These are phyloP conservation scores for Cucurbita moschata DNA, from an alignment of 306 rosid species.

Conservation along the genomic window DNA sequence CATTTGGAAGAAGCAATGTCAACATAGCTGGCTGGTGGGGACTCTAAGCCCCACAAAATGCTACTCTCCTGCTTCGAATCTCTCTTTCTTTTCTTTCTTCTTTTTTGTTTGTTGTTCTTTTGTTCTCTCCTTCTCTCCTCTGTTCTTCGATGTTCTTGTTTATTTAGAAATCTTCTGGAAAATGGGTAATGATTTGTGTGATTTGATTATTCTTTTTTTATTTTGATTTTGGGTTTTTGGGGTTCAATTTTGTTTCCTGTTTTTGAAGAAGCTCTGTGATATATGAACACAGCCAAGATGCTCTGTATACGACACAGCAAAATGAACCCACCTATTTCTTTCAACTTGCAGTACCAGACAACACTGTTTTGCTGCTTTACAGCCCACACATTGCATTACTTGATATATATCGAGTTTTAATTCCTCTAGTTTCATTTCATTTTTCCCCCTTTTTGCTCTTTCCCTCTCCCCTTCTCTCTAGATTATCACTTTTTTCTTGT, in stretches of 20 bases:
- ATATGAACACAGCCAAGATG: slow-evolving; percentile 34
- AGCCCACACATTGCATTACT: slow-evolving; percentile 52
- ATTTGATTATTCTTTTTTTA: background rate
- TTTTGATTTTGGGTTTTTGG: background rate
- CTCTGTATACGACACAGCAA: slow-evolving; percentile 36
- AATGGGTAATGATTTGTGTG: background rate
- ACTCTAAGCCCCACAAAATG: slow-evolving; percentile 46
- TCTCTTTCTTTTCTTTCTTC: background rate
- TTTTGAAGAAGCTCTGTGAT: background rate
- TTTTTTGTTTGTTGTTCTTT: too few species aligned
- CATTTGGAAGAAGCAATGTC: slow-evolving; percentile 54
- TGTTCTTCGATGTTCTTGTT: background rate
- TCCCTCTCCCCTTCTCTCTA: background rate
- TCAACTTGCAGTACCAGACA: slow-evolving; percentile 76
- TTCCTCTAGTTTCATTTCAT: background rate
- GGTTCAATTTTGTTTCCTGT: slow-evolving; percentile 6
- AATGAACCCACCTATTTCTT: slow-evolving; percentile 18
- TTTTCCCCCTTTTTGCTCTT: background rate
- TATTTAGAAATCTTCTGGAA: background rate
- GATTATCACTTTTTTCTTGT: background rate
- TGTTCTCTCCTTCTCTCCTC: background rate
- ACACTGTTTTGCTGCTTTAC: slow-evolving; percentile 66
- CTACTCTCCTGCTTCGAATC: slow-evolving; percentile 29
- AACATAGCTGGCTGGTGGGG: slow-evolving; percentile 92
- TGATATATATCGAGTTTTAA: background rate